These are phyloP conservation scores for Xanthoceras sorbifolium DNA, from an alignment of 345 rosid species.

Conservation along the genomic window DNA sequence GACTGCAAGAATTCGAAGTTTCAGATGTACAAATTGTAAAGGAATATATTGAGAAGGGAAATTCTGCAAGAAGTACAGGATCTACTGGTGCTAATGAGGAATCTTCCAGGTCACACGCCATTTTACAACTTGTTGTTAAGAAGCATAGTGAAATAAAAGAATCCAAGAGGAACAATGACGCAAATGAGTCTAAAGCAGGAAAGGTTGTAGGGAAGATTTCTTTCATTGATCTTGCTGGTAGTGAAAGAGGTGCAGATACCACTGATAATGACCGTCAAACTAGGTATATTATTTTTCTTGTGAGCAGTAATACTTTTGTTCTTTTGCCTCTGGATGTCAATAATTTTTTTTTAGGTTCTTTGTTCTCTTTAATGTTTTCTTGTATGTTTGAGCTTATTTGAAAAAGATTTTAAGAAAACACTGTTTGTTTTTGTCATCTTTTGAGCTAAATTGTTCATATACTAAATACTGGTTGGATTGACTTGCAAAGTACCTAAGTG, in stretches of 20 bases:
- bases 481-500: not conserved
- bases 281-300: constrained; percentile 45
- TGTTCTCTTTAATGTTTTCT: not conserved
- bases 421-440: not conserved
- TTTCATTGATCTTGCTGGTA: constrained; percentile 99
- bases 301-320: not conserved
- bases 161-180: constrained; percentile 73
- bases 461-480: not conserved
- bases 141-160: constrained; percentile 87
- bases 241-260: constrained; percentile 99
- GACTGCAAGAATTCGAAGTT: constrained; percentile 96
- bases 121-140: constrained; percentile 89
- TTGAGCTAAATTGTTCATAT: not conserved
- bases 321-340: not conserved
- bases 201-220: constrained; percentile 95
- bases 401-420: not conserved
- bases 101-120: constrained; percentile 99
- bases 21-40: constrained; percentile 92
- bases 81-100: constrained; percentile 99
- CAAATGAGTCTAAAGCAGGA: constrained; percentile 67
- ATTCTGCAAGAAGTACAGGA: constrained; percentile 92
- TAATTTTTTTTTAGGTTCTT: not conserved
- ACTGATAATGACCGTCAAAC: constrained; percentile 98
- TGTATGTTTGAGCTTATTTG: not conserved
- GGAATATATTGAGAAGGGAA: constrained; percentile 92